Percentiles rank a stretch among this genome's conserved stretches.
These are phyloP conservation scores for Gossypium gossypioides DNA, from an alignment of 441 rosid genomes.

Conservation along the genomic window DNA sequence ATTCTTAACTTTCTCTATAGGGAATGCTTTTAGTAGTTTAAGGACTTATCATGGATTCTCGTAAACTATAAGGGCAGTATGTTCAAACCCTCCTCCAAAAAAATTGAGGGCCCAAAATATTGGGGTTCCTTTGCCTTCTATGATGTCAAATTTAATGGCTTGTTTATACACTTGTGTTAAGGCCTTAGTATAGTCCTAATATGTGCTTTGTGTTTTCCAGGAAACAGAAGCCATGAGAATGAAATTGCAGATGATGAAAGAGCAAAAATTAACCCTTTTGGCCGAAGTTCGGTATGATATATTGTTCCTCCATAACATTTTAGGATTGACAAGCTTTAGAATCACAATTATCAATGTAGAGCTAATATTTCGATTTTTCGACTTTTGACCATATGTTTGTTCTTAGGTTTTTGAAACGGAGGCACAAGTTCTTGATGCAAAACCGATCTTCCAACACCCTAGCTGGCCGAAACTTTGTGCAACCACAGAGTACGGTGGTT, in stretches of 20 bases:
- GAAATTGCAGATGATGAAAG: conserved; percentile 50
- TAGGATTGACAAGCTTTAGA: neutral
- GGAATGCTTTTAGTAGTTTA: neutral
- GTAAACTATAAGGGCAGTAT: neutral
- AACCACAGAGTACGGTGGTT: conserved; percentile 19
- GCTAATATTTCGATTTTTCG: neutral
- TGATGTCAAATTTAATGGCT: neutral
- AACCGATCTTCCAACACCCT: conserved; percentile 28
- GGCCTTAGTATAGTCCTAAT: neutral
- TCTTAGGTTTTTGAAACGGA: conserved; percentile 56
- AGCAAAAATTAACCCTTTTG: conserved; percentile 32
- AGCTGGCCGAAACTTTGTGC: conserved; percentile 11
- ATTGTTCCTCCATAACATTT: conserved; percentile 5
- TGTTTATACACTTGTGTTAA: neutral
- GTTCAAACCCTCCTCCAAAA: neutral
- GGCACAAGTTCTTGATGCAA: conserved; percentile 44
- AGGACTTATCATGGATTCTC: neutral
- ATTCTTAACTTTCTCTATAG: neutral
- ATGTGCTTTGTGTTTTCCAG: conserved; percentile 27
- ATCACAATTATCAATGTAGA: neutral
- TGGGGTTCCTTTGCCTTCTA: neutral
- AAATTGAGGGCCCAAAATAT: neutral
- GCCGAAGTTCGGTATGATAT: conserved; percentile 68
- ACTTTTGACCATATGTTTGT: conserved; percentile 1
- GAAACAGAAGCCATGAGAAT: conserved; percentile 47